phyloP scores from a whole-genome alignment of 2,329 filamentous ascomycete species.

The Dactylellina leptospora region DNA sequence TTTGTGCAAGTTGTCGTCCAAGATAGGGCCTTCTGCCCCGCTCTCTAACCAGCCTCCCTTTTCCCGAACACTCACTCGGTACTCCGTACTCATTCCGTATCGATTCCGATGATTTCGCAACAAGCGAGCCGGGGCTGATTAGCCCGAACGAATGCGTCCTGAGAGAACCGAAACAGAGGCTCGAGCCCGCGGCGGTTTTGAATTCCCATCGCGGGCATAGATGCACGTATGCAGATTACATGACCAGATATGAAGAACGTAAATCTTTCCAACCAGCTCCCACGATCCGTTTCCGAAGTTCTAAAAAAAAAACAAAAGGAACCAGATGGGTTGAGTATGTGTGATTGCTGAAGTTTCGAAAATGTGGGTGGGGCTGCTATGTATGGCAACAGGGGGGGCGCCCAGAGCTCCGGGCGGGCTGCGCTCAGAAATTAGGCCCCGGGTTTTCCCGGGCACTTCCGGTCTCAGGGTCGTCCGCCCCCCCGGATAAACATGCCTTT shows the following conservation, averaged over 20 bases:
- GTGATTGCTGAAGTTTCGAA: conserved; percentile 45
- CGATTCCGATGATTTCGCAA: background rate
- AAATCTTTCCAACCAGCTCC: background rate
- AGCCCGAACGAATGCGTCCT: conserved; percentile 17
- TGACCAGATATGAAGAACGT: background rate
- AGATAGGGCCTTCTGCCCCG: conserved; percentile 26
- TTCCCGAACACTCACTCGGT: conserved; percentile 51
- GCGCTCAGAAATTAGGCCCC: background rate
- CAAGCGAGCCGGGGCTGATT: conserved; percentile 22
- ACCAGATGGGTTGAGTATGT: background rate
- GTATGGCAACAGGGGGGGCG: conserved; percentile 10
- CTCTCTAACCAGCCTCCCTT: conserved; percentile 46
- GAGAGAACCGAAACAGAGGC: no score
- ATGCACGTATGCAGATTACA: no score
- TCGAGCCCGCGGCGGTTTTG: no score
- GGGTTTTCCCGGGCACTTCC: conserved; percentile 16
- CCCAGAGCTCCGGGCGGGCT: background rate
- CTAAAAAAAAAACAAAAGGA: background rate
- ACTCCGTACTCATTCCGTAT: conserved; percentile 2
- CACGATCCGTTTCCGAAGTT: background rate
- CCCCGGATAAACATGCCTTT: conserved; percentile 9
- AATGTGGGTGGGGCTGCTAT: conserved; percentile 30
- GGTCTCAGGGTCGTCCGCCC: background rate
- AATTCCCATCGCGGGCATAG: no score
- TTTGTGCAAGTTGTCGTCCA: conserved; percentile 5